A percentile compares a stretch with the other conserved stretches of the same genome.
Conservation (phyloP, 2,329 filamentous ascomycete species). For the Aspergillus sclerotialis region DNA sequence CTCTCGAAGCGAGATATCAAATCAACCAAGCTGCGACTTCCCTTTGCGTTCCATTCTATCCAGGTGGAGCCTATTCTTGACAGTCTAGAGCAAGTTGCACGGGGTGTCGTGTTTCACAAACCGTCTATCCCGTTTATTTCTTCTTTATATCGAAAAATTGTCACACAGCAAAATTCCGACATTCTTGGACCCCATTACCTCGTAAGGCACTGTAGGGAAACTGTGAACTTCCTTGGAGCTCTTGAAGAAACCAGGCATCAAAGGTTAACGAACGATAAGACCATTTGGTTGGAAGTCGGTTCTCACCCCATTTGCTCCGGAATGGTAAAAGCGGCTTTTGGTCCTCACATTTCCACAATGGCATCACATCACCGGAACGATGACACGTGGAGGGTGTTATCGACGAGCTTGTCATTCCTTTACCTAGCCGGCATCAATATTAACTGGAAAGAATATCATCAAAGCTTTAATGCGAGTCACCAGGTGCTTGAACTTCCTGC, state of each 20-base stretch:
- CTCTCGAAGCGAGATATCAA: conserved; percentile 31
- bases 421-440: conserved; percentile 34
- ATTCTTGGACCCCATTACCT: conserved; percentile 35
- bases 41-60: conserved; percentile 42
- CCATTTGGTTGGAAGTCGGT: conserved; percentile 61
- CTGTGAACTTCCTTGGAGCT: conserved; percentile 41
- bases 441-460: conserved; percentile 38
- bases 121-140: conserved; percentile 40
- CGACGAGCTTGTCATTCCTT: conserved; percentile 26
- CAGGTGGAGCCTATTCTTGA: conserved; percentile 42
- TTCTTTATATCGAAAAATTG: conserved; percentile 36
- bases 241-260: conserved; percentile 31
- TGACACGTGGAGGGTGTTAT: conserved; percentile 37
- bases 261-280: conserved; percentile 57
- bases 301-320: conserved; percentile 42
- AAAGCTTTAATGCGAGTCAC: conserved; percentile 27
- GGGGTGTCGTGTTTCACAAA: conserved; percentile 31
- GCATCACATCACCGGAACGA: conserved; percentile 37
- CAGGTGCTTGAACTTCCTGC: conserved; percentile 28
- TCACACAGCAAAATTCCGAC: conserved; percentile 26
- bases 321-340: conserved; percentile 51
- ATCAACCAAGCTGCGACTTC: conserved; percentile 36
- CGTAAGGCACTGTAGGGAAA: conserved; percentile 34
- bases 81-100: conserved; percentile 31
- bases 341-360: conserved; percentile 47